Base-by-base conservation (phyloP, 495 filamentous ascomycete species). In the Lasiosphaeria hispida region DNA sequence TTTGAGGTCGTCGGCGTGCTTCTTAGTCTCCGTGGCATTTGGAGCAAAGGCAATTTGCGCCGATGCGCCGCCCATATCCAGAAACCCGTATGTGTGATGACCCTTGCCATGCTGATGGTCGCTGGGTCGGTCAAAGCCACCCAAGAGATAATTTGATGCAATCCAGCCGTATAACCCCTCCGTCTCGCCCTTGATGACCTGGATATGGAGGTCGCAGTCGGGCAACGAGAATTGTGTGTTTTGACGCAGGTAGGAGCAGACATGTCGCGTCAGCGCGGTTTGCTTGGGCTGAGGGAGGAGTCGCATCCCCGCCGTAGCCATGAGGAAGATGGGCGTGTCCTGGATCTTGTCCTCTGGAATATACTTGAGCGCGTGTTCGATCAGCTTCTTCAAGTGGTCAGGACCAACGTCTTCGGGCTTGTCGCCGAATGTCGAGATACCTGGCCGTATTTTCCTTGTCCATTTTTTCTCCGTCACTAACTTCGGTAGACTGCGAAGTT, bases 111-210 rank as follows among this genome's bases (percentile, higher is more conserved):
- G 83, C 15, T 72, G 68, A 62, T 95, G 90, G 19, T 81, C 74
- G 23, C 83, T 77, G 0, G 92, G 88, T n/a, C 80, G 72, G 69
- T 97, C 88, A 61, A 97, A 97, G 2, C 91, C 91, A n/a, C 90
- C 92, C 35, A 99, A 76, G 15, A 99, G 74, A 67, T 97, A 99
- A 67, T 99, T 99, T n/a, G 93, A 86, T 36, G 94, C 94, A 61
- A 97, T 87, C 94, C 94, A 99, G n/a, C 94, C 94, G 62, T 97
- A 99, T 40, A 99, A 71, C 14, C 92, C 94, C 71, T 99, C 94
- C 0, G 95, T 97, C 67, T 96, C 92, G n/a, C 94, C 94, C 1
- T 90, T 85, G 55, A 99, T 97, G 10, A 96, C 91, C 66, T 97
- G 93, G 18, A 99, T 89, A 65, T 99, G 92, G 4, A 89, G 71